Evolutionary conservation across 1,284 basidiomycete genomes (phyloP), one percentile per base, ranked within the genome.

Genomic region (Apiotrichum sp.): DNA sequence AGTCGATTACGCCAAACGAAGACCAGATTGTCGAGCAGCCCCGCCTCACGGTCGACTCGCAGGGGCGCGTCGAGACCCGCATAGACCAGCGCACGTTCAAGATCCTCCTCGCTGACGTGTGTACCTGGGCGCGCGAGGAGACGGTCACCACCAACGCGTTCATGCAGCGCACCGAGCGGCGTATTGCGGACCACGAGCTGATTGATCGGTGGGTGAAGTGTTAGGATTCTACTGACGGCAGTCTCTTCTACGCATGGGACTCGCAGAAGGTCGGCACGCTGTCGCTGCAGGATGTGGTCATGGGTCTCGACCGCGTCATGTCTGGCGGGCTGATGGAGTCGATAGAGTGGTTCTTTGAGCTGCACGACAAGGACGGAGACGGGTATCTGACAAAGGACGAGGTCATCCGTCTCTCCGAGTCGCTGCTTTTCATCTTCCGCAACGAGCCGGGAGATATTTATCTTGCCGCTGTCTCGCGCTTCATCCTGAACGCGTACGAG

Each of bases 371-470:
- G 76, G 88, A 98, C 73, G 92, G 90, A 63, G 93, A 98, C 68
- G 92, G 92, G 0, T 93, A 81, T 70, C 78, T 98, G 60, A 95
- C 93, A 2, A 97, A 95, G 75, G 93, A 98, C 68, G 95, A 98
- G 73, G 89, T 98, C 34, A 78, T 99, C 63, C 79, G 81, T 50
- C 78, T 98, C 41, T 97, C 93, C 3, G 93, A 98, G 75, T 90
- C 91, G 14, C 82, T 98, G 52, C 78, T 98, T 75, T 95, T 95
- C 77, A 96, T 98, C 66, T 99, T 98, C 84, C 86, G 96, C 32
- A 93, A 88, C 73, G 96, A 99, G 77, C 83, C 93, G 13, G 95
- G 96, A 9, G 96, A 99, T 73, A 89, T 92, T 6, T 98, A 97
- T 70, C 81, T 99, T 42, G 96, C 91, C 2, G 90, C 93, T 31